Evolutionary conservation across 2,329 filamentous ascomycete species (phyloP), one percentile per base, ranked within the genome.

Genomic region (Beauveria rudraprayagi): DNA sequence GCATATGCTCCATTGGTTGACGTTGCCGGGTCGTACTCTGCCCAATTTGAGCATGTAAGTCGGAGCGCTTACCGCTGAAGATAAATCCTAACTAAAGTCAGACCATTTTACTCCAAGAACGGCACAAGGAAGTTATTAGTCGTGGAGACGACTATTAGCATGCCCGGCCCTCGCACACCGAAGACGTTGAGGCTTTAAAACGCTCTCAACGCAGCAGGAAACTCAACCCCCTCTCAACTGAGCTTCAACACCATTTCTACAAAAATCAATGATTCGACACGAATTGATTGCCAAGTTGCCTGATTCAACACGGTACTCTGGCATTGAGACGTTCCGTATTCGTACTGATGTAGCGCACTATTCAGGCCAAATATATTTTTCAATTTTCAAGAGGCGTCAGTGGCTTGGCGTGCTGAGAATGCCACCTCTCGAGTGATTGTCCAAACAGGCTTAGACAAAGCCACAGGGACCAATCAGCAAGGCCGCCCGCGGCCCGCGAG

Each of bases 41-140:
- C 85, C 10, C 85, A 88, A 66, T 87, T 83, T 68, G 85, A 88
- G 72, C 85, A 80, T 69, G 76, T 78, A 67, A 59, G 64, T 63
- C 24, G 14, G n/a, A 7, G 11, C 16, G 1, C 7, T 40, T 14
- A 6, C 3, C 34, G 51, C 16, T n/a, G 7, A 40, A 41, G 34
- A 9, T 10, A 40, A 3, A 14, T 9, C 0, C 63, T 67, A 41
- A 68, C 11, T 6, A 16, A 16, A 19, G 4, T 1, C 61, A 81
- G 79, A 82, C 80, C 0, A 73, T 82, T 53, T 61, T 82, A 37
- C 68, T 82, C 28, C 72, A 76, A 17, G 72, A 73, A 56, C 70
- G 71, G 28, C 66, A 68, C 46, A 83, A 83, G 65, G 81, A 83
- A 66, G 71, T 83, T 22, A 69, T 83, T 19, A 82, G 79, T 66